phyloP scores from a whole-genome alignment of 441 rosid genomes.

The Isatis lusitanica region DNA sequence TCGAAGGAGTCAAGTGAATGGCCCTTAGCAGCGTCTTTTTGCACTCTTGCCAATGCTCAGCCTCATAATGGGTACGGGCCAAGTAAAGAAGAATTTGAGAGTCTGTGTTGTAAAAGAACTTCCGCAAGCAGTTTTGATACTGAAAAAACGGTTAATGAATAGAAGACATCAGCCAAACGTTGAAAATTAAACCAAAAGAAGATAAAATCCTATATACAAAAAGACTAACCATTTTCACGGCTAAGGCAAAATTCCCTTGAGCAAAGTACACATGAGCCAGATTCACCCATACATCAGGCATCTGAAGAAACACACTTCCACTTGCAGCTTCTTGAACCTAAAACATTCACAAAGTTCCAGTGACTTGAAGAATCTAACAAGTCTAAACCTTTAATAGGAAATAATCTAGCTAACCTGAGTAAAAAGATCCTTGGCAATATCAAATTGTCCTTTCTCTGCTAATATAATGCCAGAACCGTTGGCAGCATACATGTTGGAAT shows the following conservation, averaged over 20 bases:
- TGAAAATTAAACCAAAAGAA: neutral
- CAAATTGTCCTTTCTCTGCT: slow-evolving; percentile 98
- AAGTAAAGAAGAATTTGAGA: slow-evolving; percentile 92
- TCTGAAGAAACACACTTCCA: slow-evolving; percentile 93
- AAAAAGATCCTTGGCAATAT: slow-evolving; percentile 95
- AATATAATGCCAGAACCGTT: slow-evolving; percentile 96
- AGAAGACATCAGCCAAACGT: slow-evolving; percentile 11
- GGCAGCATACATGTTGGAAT: slow-evolving; percentile 94
- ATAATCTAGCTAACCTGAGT: slow-evolving; percentile 61
- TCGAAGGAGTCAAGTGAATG: slow-evolving; percentile 95
- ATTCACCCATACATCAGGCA: slow-evolving; percentile 99
- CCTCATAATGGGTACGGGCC: slow-evolving; percentile 98
- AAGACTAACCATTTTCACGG: slow-evolving; percentile 88
- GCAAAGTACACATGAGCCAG: slow-evolving; percentile 98
- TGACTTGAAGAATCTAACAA: slow-evolving; percentile 15
- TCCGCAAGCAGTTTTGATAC: slow-evolving; percentile 99
- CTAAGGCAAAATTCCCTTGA: slow-evolving; percentile 93
- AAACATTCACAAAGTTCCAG: slow-evolving; percentile 27
- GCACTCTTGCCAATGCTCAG: slow-evolving; percentile 99
- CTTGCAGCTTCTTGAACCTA: slow-evolving; percentile 99
- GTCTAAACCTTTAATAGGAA: slow-evolving; percentile 20
- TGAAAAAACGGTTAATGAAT: slow-evolving; percentile 44
- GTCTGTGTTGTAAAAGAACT: slow-evolving; percentile 87
- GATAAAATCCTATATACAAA: slow-evolving; percentile 14
- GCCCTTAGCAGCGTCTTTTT: slow-evolving; percentile 92